Evolutionary conservation across 1,139 yeast species (phyloP).

Genomic region (Blastobotrys indianensis): DNA sequence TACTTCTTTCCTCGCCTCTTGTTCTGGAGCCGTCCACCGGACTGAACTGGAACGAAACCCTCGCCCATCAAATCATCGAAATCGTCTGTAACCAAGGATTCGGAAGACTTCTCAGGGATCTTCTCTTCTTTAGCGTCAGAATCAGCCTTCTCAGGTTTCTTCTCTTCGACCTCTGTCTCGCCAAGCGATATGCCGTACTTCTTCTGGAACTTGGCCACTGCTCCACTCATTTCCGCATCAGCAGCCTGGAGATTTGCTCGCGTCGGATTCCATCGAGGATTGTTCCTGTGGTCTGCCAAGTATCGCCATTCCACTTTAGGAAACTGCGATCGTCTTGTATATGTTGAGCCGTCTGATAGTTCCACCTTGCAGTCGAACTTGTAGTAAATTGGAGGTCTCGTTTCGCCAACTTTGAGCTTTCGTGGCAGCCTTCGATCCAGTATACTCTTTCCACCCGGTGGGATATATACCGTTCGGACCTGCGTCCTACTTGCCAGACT

Average conservation of each 20-base stretch:
- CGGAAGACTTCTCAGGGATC: not conserved
- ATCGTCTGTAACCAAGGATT: conserved; percentile 39
- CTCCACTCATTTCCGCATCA: conserved; percentile 82
- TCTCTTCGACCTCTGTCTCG: conserved; percentile 1
- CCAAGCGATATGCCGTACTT: conserved; percentile 49
- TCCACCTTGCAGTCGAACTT: conserved; percentile 84
- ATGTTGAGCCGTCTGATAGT: conserved; percentile 88
- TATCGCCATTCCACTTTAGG: conserved; percentile 84
- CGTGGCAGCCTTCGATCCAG: conserved; percentile 25
- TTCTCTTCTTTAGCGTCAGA: conserved; percentile 4
- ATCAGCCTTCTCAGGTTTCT: conserved; percentile 6
- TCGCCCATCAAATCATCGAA: conserved; percentile 59
- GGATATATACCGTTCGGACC: conserved; percentile 19
- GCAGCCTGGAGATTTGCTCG: conserved; percentile 67
- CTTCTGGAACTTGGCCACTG: conserved; percentile 75
- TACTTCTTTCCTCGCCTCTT: conserved; percentile 39
- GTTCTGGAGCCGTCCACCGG: conserved; percentile 56
- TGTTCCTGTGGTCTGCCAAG: conserved; percentile 84
- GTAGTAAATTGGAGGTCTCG: conserved; percentile 88
- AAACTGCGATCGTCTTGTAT: conserved; percentile 73
- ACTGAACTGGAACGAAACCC: conserved; percentile 55
- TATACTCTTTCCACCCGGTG: conserved; percentile 25
- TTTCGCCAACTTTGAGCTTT: conserved; percentile 55
- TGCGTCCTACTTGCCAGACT: conserved; percentile 3
- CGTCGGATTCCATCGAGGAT: conserved; percentile 81